These are phyloP conservation scores for Rhizoclosmatium globosum DNA, from an alignment of 192 early-diverging fungal species.

Conservation along the genomic window DNA sequence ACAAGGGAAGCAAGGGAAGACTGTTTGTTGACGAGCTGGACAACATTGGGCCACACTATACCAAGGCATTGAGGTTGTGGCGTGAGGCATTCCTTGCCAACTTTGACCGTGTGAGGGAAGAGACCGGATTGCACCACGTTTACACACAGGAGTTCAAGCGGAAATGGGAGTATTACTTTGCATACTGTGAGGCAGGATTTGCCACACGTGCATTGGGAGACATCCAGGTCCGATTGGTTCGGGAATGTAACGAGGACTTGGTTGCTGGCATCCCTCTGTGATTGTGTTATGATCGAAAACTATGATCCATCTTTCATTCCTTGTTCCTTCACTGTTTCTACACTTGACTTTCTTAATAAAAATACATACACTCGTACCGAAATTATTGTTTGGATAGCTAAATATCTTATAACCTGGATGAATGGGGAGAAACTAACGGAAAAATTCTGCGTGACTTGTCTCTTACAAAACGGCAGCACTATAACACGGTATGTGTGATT, in stretches of 20 bases:
- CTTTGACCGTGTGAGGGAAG: slow-evolving; percentile 58
- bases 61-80: slow-evolving; percentile 74
- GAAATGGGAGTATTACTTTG: slow-evolving; percentile 85
- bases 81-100: slow-evolving; percentile 66
- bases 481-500: too few relatives aligned
- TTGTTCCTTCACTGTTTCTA: too few relatives aligned
- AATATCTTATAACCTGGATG: too few relatives aligned
- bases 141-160: slow-evolving; percentile 72
- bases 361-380: too few relatives aligned
- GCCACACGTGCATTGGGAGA: slow-evolving; percentile 71
- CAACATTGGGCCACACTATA: slow-evolving; percentile 78
- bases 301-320: too few relatives aligned
- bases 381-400: too few relatives aligned
- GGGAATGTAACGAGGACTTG: slow-evolving; percentile 47
- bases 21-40: slow-evolving; percentile 65
- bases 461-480: too few relatives aligned
- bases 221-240: slow-evolving; percentile 61
- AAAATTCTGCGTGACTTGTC: too few relatives aligned
- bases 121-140: slow-evolving; percentile 38
- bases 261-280: slow-evolving; percentile 52
- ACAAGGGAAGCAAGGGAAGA: slow-evolving; percentile 58
- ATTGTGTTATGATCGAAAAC: neutral
- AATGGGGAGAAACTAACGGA: too few relatives aligned
- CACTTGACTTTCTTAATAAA: too few relatives aligned
- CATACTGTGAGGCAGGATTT: slow-evolving; percentile 82